These are phyloP conservation scores for Cadophora malorum DNA, from an alignment of 2,329 filamentous ascomycete species.

Conservation along the genomic window DNA sequence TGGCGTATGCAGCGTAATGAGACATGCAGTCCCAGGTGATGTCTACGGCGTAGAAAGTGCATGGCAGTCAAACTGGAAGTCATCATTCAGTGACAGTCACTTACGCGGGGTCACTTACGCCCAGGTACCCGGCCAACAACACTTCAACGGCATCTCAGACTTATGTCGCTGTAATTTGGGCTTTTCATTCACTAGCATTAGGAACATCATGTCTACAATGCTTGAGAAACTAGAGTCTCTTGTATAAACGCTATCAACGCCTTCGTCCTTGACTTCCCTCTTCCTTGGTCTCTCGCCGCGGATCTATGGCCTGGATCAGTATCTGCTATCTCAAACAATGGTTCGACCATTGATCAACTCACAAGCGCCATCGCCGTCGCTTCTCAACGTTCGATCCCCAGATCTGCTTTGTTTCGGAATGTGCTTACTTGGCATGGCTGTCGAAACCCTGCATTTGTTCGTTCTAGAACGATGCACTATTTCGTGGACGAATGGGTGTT, in stretches of 20 bases:
- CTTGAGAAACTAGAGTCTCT: not conserved
- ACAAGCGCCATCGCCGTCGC: not conserved
- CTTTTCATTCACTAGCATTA: not conserved
- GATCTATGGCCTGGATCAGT: not conserved
- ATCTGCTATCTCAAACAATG: not conserved
- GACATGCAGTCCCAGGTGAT: conserved; percentile 4
- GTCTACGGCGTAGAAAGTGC: not conserved
- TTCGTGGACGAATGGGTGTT: conserved; percentile 1
- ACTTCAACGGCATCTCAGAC: too few species aligned
- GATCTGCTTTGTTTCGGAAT: conserved; percentile 2
- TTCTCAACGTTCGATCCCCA: not conserved
- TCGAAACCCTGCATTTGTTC: not conserved
- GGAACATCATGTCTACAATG: not conserved
- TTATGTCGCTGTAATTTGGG: not conserved
- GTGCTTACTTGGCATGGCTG: not conserved
- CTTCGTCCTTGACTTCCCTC: not conserved
- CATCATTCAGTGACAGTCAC: not conserved
- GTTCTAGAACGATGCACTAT: conserved; percentile 2
- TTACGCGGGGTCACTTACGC: too few species aligned
- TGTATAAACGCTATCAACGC: too few species aligned
- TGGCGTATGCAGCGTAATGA: not conserved
- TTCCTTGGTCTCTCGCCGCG: too few species aligned
- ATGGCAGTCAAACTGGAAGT: not conserved
- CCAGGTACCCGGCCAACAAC: too few species aligned
- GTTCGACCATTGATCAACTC: too few species aligned